Evolutionary conservation across 2,329 filamentous ascomycete species (phyloP).

Genomic region (Helminthosporium solani): DNA sequence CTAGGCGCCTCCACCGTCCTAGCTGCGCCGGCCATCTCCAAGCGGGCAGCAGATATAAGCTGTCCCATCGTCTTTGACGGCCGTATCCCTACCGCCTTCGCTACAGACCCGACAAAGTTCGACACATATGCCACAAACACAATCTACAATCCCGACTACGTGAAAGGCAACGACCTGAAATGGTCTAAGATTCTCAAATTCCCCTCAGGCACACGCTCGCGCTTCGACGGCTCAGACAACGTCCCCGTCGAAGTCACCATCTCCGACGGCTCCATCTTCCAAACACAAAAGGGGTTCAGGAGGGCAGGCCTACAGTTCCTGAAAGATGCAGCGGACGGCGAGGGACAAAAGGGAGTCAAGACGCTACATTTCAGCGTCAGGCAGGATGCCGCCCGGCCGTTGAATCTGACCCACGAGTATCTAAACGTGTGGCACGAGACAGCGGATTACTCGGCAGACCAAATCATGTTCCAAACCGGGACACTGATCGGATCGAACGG

Average conservation of each 20-base stretch:
- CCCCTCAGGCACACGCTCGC: slow-evolving; percentile 44
- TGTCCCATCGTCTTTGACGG: slow-evolving; percentile 44
- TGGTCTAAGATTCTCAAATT: slow-evolving; percentile 56
- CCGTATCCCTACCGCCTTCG: slow-evolving; percentile 28
- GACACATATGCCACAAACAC: slow-evolving; percentile 36
- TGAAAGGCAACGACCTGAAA: slow-evolving; percentile 55
- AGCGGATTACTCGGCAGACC: slow-evolving; percentile 44
- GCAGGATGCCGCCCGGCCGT: slow-evolving; percentile 52
- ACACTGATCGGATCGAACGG: slow-evolving; percentile 51
- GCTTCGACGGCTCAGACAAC: slow-evolving; percentile 49
- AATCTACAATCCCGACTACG: slow-evolving; percentile 55
- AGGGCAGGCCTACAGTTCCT: slow-evolving; percentile 58
- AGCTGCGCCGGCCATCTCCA: slow-evolving; percentile 12
- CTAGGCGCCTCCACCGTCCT: slow-evolving; percentile 25
- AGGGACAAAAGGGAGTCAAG: slow-evolving; percentile 57
- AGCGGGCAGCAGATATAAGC: slow-evolving; percentile 20
- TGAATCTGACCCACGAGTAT: slow-evolving; percentile 65
- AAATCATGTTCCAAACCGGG: slow-evolving; percentile 56
- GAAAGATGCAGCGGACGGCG: slow-evolving; percentile 54
- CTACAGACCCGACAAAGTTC: slow-evolving; percentile 28
- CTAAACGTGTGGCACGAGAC: slow-evolving; percentile 47
- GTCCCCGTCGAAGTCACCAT: slow-evolving; percentile 58
- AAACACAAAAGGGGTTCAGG: slow-evolving; percentile 61
- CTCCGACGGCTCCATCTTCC: slow-evolving; percentile 61
- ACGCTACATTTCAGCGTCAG: slow-evolving; percentile 63